A percentile compares a stretch with the other conserved stretches of the same genome.
phyloP scores from a whole-genome alignment of 495 filamentous ascomycete species.

The Rhypophila decipiens region DNA sequence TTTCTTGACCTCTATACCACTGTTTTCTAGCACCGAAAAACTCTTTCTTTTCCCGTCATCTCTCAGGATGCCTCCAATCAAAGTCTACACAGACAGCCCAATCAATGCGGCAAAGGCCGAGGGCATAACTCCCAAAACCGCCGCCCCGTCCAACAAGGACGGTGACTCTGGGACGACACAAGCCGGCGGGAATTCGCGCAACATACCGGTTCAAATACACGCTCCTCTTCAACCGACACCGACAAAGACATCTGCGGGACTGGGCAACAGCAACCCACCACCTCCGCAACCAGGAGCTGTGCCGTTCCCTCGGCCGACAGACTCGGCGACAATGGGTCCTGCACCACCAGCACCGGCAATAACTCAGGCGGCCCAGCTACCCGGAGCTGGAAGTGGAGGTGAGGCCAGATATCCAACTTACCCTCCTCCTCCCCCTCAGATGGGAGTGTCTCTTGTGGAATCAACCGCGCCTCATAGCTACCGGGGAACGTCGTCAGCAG shows the following conservation, averaged over 20 bases:
- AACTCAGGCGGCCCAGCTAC: constrained; percentile 18
- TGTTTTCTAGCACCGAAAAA: too few relatives aligned
- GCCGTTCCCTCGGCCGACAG: constrained; percentile 15
- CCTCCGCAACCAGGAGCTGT: constrained; percentile 54
- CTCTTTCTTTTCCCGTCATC: too few relatives aligned
- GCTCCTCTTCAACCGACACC: constrained; percentile 22
- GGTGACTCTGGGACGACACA: constrained; percentile 23
- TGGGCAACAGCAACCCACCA: constrained; percentile 37
- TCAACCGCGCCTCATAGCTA: constrained; percentile 26
- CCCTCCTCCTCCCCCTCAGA: constrained; percentile 41
- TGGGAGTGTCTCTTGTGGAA: constrained; percentile 32
- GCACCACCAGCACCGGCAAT: constrained; percentile 37
- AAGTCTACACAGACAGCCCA: constrained; percentile 53
- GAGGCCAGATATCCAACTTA: too few relatives aligned
- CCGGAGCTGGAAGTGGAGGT: too few relatives aligned
- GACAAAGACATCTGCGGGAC: constrained; percentile 19
- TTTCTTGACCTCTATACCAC: too few relatives aligned
- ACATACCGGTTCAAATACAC: constrained; percentile 11
- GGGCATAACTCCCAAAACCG: constrained; percentile 45
- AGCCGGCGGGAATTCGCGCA: constrained; percentile 20
- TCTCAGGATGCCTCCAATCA: constrained; percentile 48
- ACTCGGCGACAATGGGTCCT: constrained; percentile 24
- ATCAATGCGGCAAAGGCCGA: constrained; percentile 49
- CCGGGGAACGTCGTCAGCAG: constrained; percentile 28
- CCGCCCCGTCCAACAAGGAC: constrained; percentile 10